Conservation (phyloP, 2,329 filamentous ascomycete genomes). For the Aspergillus awamori region DNA sequence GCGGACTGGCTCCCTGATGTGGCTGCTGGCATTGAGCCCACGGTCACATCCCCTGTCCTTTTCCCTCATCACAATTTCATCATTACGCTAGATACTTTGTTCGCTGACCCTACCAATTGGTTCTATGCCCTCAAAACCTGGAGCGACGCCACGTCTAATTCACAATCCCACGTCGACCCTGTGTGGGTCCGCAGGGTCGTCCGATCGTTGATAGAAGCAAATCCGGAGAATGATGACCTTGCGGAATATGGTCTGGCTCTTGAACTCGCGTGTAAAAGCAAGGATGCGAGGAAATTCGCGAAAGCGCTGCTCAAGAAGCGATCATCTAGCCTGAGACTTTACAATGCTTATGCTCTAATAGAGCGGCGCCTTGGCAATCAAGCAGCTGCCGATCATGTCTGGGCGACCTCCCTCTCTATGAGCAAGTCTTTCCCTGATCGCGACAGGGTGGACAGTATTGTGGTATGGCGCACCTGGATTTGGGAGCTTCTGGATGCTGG, state of each 20-base stretch:
- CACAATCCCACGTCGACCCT: slow-evolving; percentile 42
- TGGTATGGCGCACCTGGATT: slow-evolving; percentile 65
- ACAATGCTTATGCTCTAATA: slow-evolving; percentile 76
- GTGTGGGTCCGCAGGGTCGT: slow-evolving; percentile 59
- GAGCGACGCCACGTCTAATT: slow-evolving; percentile 27
- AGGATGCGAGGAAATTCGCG: slow-evolving; percentile 67
- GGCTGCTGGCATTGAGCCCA: slow-evolving; percentile 9
- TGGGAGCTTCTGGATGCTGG: slow-evolving; percentile 65
- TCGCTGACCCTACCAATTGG: slow-evolving; percentile 54
- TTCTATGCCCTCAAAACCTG: slow-evolving; percentile 43
- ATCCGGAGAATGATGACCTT: slow-evolving; percentile 54
- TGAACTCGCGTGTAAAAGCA: slow-evolving; percentile 59
- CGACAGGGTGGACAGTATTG: slow-evolving; percentile 42
- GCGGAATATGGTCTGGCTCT: slow-evolving; percentile 73
- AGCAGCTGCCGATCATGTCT: slow-evolving; percentile 64
- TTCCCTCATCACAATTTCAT: slow-evolving; percentile 44
- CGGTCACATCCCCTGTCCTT: slow-evolving; percentile 28
- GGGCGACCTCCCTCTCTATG: slow-evolving; percentile 68
- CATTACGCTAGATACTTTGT: slow-evolving; percentile 58
- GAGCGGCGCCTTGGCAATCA: slow-evolving; percentile 63
- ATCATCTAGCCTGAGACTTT: slow-evolving; percentile 67
- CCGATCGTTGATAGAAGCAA: slow-evolving; percentile 56
- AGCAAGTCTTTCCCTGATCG: slow-evolving; percentile 43
- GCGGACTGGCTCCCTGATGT: slow-evolving; percentile 30
- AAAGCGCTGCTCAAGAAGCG: slow-evolving; percentile 73